Base-by-base conservation (phyloP, 2,329 filamentous ascomycete genomes). In the Aspergillus persii region DNA sequence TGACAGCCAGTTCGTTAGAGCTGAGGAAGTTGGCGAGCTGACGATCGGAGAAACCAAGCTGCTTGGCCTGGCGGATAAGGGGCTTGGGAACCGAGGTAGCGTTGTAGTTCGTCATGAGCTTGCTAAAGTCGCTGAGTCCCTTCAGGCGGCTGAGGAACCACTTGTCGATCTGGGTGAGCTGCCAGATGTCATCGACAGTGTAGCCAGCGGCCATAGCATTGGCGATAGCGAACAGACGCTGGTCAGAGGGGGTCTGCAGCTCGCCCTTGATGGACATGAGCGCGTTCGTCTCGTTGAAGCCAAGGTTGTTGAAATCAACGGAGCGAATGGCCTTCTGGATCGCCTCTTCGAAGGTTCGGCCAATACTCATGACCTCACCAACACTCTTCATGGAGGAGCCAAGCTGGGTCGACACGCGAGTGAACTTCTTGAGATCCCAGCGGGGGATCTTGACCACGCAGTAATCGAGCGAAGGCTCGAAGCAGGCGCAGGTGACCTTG, bases 361-460 rank as follows among this genome's bases (percentile, higher is more conserved):
- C 95, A 67, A 99, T 97, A 71, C 90, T 94, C 95, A 99, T 98
- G 66, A 99, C 95, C 76, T 99, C 95, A 72, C 95, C 95, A 55
- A 99, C 93, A 85, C 92, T 96, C 88, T 98, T 99, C 95, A 99
- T 99, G 11, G 94, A 96, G 3, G 95, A 98, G 31, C 93, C 94
- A 27, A 99, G 89, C 72, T 96, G 89, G 1, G 93, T 98, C 3
- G 94, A 98, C 26, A 98, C 95, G 66, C 95, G 88, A 30, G 91
- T 96, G 79, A 99, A 99, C 80, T 99, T 99, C 84, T 98, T 98
- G 72, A 99, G 79, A 79, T 99, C 95, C 95, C 95, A 99, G 68
- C 95, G 86, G 50, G 95, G 95, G 81, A 99, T 98, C 86, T 99
- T 99, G 68, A 98, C 94, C 18, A 98, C 95, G 54, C 96, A 91